Percentiles rank a stretch among this genome's conserved stretches.
Conservation (phyloP, 2,329 filamentous ascomycete species). For the Aureobasidium sp. region DNA sequence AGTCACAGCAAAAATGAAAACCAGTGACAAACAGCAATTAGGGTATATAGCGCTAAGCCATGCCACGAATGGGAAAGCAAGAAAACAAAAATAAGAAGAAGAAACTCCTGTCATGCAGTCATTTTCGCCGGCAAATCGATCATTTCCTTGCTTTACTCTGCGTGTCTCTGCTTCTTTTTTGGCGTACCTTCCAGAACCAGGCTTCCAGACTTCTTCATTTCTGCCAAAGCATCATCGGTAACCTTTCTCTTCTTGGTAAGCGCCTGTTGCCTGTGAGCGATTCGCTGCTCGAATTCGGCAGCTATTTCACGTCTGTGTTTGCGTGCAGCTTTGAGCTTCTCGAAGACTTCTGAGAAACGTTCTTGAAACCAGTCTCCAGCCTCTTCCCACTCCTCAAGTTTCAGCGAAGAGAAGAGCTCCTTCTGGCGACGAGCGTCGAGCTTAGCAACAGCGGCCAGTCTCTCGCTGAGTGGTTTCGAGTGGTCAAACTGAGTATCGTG, state of each 20-base stretch:
- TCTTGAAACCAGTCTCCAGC: slow-evolving; percentile 55
- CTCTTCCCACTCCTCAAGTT: slow-evolving; percentile 53
- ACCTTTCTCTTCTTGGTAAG: slow-evolving; percentile 44
- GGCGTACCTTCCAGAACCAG: slow-evolving; percentile 44
- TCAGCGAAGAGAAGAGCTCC: slow-evolving; percentile 46
- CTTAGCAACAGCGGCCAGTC: slow-evolving; percentile 18
- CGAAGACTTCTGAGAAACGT: slow-evolving; percentile 45
- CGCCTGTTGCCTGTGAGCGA: slow-evolving; percentile 46
- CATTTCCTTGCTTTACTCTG: background rate
- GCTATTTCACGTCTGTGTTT: slow-evolving; percentile 49
- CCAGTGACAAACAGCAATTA: background rate
- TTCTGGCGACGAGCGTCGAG: slow-evolving; percentile 32
- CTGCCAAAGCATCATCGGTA: slow-evolving; percentile 37
- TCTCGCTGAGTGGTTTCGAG: slow-evolving; percentile 20
- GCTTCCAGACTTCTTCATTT: slow-evolving; percentile 49
- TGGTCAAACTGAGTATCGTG: background rate
- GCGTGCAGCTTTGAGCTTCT: slow-evolving; percentile 46
- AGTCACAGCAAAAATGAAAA: background rate
- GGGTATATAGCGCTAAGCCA: slow-evolving; percentile 8
- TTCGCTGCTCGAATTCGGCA: slow-evolving; percentile 49
- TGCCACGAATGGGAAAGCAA: background rate
- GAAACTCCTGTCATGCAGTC: background rate
- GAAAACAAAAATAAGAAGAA: background rate
- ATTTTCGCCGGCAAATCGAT: background rate
- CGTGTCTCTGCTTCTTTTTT: slow-evolving; percentile 24